Conservation (phyloP, 495 filamentous ascomycete genomes). For the Copromyces sp. region DNA sequence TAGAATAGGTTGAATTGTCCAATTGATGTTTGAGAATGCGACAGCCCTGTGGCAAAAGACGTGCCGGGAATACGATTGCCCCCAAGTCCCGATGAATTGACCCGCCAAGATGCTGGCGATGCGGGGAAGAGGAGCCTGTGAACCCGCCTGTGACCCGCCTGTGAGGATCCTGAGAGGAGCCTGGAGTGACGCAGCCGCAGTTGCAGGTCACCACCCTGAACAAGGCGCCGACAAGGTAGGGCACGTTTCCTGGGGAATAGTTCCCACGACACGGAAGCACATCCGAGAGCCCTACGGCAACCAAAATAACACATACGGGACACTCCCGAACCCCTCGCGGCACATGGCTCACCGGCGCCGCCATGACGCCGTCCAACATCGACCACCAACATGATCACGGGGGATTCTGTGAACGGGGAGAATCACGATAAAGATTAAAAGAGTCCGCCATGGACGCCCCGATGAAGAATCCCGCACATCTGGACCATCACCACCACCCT, state of each 20-base stretch:
- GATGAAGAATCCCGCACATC: not conserved
- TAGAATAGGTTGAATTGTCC: too few relatives aligned
- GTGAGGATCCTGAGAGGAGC: not conserved
- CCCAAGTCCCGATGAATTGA: not conserved
- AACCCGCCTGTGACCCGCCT: too few relatives aligned
- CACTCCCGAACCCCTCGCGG: not conserved
- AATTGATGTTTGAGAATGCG: too few relatives aligned
- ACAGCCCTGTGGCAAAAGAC: too few relatives aligned
- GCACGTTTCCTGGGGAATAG: too few relatives aligned
- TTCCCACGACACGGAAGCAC: too few relatives aligned
- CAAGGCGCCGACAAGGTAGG: too few relatives aligned
- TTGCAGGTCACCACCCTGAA: not conserved
- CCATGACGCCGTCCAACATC: not conserved
- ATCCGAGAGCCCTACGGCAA: not conserved
- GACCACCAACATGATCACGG: not conserved
- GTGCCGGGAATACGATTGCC: slow-evolving; percentile 5
- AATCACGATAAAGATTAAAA: not conserved
- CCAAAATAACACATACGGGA: not conserved
- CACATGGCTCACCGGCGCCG: not conserved
- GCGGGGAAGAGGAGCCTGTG: slow-evolving; percentile 5
- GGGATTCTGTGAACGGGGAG: not conserved
- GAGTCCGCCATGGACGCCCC: not conserved
- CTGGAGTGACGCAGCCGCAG: not conserved
- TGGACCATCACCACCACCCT: too few relatives aligned
- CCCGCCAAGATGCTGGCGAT: not conserved